These are phyloP conservation scores for Pichia sp. DNA, from an alignment of 1,139 yeast genomes.

Conservation along the genomic window DNA sequence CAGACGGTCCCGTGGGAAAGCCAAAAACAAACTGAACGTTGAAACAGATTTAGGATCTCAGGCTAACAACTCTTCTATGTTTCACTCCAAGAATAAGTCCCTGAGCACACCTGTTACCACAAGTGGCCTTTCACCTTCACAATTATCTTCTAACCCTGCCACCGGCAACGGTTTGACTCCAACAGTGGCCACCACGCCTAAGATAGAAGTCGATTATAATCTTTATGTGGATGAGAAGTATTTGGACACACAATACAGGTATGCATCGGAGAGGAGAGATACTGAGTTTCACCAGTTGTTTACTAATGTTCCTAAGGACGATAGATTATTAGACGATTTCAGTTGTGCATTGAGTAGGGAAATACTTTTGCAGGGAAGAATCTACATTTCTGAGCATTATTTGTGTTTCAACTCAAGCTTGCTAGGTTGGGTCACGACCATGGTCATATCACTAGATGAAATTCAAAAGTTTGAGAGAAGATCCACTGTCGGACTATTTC, in stretches of 20 bases:
- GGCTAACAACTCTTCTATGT: background rate
- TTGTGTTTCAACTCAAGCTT: constrained; percentile 89
- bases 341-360: constrained; percentile 89
- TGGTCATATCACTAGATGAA: constrained; percentile 69
- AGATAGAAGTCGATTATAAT: constrained; percentile 29
- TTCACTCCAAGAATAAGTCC: constrained; percentile 11
- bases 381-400: constrained; percentile 76
- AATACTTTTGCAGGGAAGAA: constrained; percentile 83
- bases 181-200: constrained; percentile 1
- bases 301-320: constrained; percentile 62
- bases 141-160: background rate
- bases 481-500: constrained; percentile 83
- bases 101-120: constrained; percentile 16
- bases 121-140: constrained; percentile 1
- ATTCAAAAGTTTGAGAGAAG: constrained; percentile 72
- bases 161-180: background rate
- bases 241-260: constrained; percentile 41
- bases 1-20: constrained; percentile 35
- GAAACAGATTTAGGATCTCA: background rate
- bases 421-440: constrained; percentile 86
- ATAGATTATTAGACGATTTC: constrained; percentile 75
- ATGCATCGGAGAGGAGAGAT: constrained; percentile 67
- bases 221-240: constrained; percentile 40
- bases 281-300: constrained; percentile 77
- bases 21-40: constrained; percentile 3